A percentile compares a stretch with the other conserved stretches of the same genome.
Conservation (phyloP, 495 filamentous ascomycete genomes). For the Xylaria venustula region DNA sequence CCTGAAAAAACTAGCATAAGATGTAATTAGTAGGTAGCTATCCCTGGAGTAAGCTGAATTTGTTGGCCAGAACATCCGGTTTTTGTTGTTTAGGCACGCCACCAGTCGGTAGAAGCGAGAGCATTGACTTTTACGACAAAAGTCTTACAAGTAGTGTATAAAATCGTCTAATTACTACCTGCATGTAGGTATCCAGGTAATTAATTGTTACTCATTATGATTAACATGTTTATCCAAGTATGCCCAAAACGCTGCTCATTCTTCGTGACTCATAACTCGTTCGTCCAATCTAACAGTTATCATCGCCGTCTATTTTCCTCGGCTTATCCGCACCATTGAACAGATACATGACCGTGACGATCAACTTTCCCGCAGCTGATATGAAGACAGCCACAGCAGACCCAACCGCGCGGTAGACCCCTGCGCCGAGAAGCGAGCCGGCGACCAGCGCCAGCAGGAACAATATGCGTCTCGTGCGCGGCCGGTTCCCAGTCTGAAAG, state of each 20-base stretch:
- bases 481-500: slow-evolving; percentile 42
- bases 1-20: too few relatives aligned
- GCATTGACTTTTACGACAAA: too few relatives aligned
- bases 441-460: slow-evolving; percentile 51
- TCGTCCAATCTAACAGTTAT: slow-evolving; percentile 17
- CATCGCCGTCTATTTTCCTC: slow-evolving; percentile 15
- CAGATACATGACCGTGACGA: slow-evolving; percentile 45
- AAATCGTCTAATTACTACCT: too few relatives aligned
- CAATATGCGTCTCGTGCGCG: slow-evolving; percentile 49
- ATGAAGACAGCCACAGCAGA: slow-evolving; percentile 42
- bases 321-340: slow-evolving; percentile 40
- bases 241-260: too few relatives aligned
- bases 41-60: too few relatives aligned
- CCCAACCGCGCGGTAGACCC: slow-evolving; percentile 40
- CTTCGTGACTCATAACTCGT: slow-evolving; percentile 8
- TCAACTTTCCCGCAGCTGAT: slow-evolving; percentile 43
- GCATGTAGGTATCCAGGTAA: background rate
- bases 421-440: slow-evolving; percentile 55
- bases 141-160: too few relatives aligned
- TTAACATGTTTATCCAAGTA: background rate
- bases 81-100: too few relatives aligned
- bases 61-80: too few relatives aligned
- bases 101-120: too few relatives aligned
- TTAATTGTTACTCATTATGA: background rate
- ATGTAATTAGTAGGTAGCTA: too few relatives aligned